Evolutionary conservation across 139 green algal species (phyloP), one percentile per base, ranked within the genome.

Genomic region (Chlamydomonas sp.): DNA sequence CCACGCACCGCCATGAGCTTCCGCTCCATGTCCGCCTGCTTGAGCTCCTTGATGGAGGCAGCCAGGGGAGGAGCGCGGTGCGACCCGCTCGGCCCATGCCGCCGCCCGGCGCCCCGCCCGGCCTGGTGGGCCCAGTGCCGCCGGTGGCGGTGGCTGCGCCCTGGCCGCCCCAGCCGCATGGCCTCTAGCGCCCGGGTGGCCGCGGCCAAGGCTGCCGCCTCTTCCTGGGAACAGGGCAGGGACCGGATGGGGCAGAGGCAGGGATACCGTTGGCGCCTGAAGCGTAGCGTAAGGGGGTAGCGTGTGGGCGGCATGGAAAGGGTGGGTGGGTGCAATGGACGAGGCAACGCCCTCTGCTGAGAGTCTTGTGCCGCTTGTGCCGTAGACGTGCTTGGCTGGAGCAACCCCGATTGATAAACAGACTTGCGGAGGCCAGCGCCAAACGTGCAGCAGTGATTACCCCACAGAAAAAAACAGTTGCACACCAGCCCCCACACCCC

Each of bases 31-130:
- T 88, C 75, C 64, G 12, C 18, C 75, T 77, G 18, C 49, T 82
- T n/a, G 31, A 88, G 49, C 17, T 77, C 75, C 75, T 83, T 82
- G 17, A 88, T 88, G 16, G 9, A 49, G 1, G 63, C 75, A 2
- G 17, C 31, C 20, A 88, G 75, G n/a, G 2, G 49, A 71, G 2
- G 75, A 9, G 17, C 84, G 63, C 18, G 49, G 49, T n/a, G 63
- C 75, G 84, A 14, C 66, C 10, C 10, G 10, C 10, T 71, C 66
- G 12, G 66, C 66, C 10, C 66, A 10, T 18, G 10, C 66, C 10
- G 66, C 66, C 10, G 66, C 66, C 10, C 66, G 10, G 66, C 66
- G 9, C 10, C 66, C 66, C 66, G 66, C 66, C 12, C 31, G 31
- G 66, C 66, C 10, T 71, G 66, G 12, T 14, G 9, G 66, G 9